phyloP scores from a whole-genome alignment of 1,284 basidiomycete species.

The Fomitiporia mediterranea region DNA sequence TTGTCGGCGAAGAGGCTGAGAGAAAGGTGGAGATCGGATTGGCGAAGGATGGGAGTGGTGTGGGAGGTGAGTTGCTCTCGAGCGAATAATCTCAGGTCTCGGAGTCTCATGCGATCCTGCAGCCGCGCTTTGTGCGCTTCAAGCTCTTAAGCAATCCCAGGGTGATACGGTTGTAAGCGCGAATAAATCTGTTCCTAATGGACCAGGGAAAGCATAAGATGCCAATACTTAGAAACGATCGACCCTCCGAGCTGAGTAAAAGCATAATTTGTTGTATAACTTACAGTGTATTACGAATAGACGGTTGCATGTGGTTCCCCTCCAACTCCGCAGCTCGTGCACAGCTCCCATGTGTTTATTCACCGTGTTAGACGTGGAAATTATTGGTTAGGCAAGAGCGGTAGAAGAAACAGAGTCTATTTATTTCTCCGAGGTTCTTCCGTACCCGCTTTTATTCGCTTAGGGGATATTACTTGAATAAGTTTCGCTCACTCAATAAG shows the following conservation, averaged over 20 bases:
- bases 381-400: too few species aligned
- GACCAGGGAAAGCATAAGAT: background rate
- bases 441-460: background rate
- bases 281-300: conserved; percentile 13
- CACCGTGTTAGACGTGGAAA: background rate
- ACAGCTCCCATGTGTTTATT: background rate
- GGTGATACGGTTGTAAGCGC: background rate
- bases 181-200: background rate
- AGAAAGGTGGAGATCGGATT: conserved; percentile 79
- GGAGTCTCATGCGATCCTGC: conserved; percentile 13
- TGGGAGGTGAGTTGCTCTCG: conserved; percentile 69
- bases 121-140: conserved; percentile 76
- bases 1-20: conserved; percentile 81
- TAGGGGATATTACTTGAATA: background rate
- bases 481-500: background rate
- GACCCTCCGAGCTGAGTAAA: conserved; percentile 3
- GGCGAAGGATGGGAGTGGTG: conserved; percentile 96
- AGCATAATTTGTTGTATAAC: conserved; percentile 16
- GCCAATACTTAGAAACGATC: background rate
- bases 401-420: background rate
- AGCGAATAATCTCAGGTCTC: background rate
- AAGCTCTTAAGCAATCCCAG: conserved; percentile 51
- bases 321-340: background rate
- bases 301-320: conserved; percentile 8
- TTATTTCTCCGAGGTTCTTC: conserved; percentile 6